Base-by-base conservation (phyloP, 805 yeast species). In the Ogataea haglerorum region DNA sequence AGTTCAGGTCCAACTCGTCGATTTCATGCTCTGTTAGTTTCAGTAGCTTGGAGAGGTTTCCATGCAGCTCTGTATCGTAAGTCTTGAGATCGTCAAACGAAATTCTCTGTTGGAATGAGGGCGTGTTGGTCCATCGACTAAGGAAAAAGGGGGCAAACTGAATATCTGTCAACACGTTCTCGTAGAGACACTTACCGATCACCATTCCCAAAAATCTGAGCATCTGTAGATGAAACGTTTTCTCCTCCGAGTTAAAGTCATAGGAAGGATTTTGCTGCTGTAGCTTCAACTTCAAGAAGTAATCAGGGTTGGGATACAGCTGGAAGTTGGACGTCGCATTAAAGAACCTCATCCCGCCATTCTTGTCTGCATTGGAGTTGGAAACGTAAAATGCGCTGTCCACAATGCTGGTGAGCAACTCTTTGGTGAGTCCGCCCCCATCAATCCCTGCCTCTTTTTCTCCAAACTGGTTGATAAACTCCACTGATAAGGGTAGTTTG, bases 371-470 rank as follows among this genome's bases (percentile, higher is more conserved):
- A 37, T 59, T 59, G 12, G 55, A 52, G 13, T 41, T 43, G 0
- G 58, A 50, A n/a, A 69, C 64, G 22, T 68, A 64, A 52, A 91
- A 86, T 0, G 85, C 90, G 47, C 84, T 86, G 4, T 65, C 67
- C 2, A 82, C 76, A 0, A 88, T 80, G 36, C 82, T 69, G 2
- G 91, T 88, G 40, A 91, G 64, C 47, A 93, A 80, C 54, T 91
- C 99, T 58, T 91, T 90, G 0, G 97, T 90, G 17, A 91, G 68
- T 1, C 99, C 99, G 10, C 98, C 99, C 6, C 99, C 99, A 60
- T 91, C 99, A 30, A 91, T 83, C 1, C 99, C 99, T 0, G 82
- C 88, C 58, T 91, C 98, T 19, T 37, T 48, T 25, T 68, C 75
- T 2, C 90, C 95, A 63, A 80, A 77, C 41, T 83, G 75, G 53